phyloP scores from a whole-genome alignment of 495 filamentous ascomycete species.

The Neurospora discreta region DNA sequence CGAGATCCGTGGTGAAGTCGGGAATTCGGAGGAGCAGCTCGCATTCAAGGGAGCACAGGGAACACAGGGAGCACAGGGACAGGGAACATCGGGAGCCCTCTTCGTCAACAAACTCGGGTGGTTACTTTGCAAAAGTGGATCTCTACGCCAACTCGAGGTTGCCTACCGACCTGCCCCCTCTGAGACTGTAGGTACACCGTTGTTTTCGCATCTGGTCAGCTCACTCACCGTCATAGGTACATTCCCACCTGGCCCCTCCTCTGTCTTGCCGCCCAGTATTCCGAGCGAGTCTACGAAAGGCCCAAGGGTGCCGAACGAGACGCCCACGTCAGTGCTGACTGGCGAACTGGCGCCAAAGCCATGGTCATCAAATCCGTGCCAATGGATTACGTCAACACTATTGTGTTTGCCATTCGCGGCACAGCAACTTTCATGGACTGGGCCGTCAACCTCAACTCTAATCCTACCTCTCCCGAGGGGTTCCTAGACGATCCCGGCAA shows the following conservation, averaged over 20 bases:
- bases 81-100: constrained; percentile 27
- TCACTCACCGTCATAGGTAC: constrained; percentile 34
- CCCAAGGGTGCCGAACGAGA: constrained; percentile 48
- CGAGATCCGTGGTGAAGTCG: constrained; percentile 9
- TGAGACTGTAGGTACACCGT: constrained; percentile 45
- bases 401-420: constrained; percentile 72
- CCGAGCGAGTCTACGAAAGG: constrained; percentile 56
- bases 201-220: too few species aligned
- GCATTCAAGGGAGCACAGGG: background rate
- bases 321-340: constrained; percentile 56
- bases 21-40: constrained; percentile 8
- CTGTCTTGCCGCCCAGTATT: constrained; percentile 64
- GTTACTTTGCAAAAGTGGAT: constrained; percentile 67
- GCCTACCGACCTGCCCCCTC: constrained; percentile 50
- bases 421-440: constrained; percentile 73
- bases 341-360: constrained; percentile 62
- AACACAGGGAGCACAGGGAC: constrained; percentile 15
- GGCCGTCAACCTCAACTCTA: constrained; percentile 64
- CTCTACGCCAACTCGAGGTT: constrained; percentile 68
- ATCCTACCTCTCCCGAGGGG: constrained; percentile 47
- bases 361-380: constrained; percentile 73
- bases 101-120: constrained; percentile 25
- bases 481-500: constrained; percentile 71
- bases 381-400: constrained; percentile 61
- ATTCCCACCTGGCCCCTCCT: constrained; percentile 60